phyloP scores from a whole-genome alignment of 164 flowering plant genomes.

The Vitis amurensis region DNA sequence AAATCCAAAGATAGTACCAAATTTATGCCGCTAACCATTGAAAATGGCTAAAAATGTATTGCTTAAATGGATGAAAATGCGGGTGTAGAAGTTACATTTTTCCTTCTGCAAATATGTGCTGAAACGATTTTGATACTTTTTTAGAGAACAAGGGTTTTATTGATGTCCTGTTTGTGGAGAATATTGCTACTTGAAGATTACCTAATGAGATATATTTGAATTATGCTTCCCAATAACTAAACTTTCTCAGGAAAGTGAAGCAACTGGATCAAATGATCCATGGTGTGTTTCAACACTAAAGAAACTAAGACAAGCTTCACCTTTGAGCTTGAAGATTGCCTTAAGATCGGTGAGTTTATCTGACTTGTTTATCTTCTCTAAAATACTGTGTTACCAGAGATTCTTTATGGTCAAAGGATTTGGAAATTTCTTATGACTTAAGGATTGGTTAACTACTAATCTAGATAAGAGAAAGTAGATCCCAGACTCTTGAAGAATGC shows the following conservation, averaged over 20 bases:
- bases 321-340: neutral
- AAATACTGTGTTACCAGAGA: neutral
- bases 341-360: neutral
- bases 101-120: no score
- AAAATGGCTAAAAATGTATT: no score
- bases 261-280: neutral
- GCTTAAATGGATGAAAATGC: no score
- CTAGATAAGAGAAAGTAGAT: neutral
- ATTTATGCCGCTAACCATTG: no score
- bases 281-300: neutral
- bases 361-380: neutral
- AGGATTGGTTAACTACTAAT: neutral
- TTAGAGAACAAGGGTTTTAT: no score
- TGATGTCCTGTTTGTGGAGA: neutral
- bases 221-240: neutral
- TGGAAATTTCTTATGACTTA: neutral
- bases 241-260: neutral
- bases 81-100: no score
- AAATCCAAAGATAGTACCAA: no score
- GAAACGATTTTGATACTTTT: no score
- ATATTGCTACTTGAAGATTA: neutral
- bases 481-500: neutral
- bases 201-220: neutral
- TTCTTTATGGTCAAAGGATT: neutral
- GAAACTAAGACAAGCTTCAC: constrained; percentile 2